Conservation (phyloP, 2,329 filamentous ascomycete genomes). For the Cordyceps pruinosa region DNA sequence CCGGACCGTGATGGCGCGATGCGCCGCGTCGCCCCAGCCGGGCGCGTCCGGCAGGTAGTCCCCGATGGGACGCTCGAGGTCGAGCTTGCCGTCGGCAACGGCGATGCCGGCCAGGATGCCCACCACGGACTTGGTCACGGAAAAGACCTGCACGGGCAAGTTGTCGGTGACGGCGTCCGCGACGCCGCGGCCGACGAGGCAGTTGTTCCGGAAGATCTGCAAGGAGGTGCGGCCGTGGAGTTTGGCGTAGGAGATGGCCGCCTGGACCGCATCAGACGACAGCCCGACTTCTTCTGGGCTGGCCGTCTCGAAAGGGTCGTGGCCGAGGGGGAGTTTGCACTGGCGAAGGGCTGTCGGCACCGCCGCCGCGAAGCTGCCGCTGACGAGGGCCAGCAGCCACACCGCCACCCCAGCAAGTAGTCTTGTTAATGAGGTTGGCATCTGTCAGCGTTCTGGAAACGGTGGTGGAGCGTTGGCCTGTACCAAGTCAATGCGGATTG, state of each 20-base stretch:
- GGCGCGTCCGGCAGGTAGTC: not conserved
- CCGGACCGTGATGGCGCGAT: not conserved
- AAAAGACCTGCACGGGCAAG: not conserved
- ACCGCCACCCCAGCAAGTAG: not conserved
- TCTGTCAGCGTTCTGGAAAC: too few species aligned
- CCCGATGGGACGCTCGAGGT: not conserved
- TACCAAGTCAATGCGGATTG: too few species aligned
- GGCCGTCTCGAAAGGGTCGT: not conserved
- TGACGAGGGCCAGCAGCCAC: not conserved
- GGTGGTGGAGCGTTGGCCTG: too few species aligned
- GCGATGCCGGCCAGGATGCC: not conserved
- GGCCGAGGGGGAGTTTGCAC: not conserved
- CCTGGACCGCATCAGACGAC: not conserved
- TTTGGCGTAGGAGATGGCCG: not conserved
- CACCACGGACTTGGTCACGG: not conserved
- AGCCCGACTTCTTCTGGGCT: not conserved
- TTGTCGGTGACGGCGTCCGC: not conserved
- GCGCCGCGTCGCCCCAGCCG: not conserved
- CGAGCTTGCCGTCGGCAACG: not conserved
- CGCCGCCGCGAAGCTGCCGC: not conserved
- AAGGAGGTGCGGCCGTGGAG: not conserved
- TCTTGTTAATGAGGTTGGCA: too few species aligned
- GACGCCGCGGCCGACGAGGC: not conserved
- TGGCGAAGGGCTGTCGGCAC: not conserved
- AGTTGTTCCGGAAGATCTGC: not conserved